Evolutionary conservation across 768 basidiomycete genomes (phyloP), one percentile per base, ranked within the genome.

Genomic region (Tulasnella sp.): DNA sequence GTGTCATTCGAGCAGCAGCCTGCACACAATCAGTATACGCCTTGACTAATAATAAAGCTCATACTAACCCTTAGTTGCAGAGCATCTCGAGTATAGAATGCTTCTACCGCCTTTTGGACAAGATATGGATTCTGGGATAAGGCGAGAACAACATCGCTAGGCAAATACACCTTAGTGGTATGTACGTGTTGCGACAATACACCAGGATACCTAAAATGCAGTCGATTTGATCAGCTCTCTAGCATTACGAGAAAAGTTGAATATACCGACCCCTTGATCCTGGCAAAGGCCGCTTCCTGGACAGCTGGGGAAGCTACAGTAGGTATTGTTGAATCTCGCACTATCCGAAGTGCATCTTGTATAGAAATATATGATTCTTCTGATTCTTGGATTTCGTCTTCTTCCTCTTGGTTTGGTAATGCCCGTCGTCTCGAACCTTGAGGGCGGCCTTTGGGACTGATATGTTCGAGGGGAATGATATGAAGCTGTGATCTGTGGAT

Each of bases 21-120:
- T 93, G 57, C 4, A 9, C 16, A 20, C n/a, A n/a, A n/a, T n/a
- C n/a, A n/a, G n/a, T n/a, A n/a, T n/a, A n/a, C n/a, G n/a, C n/a
- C n/a, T n/a, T n/a, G n/a, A n/a, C n/a, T n/a, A n/a, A n/a, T n/a
- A n/a, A n/a, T n/a, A n/a, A n/a, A n/a, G n/a, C n/a, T n/a, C n/a
- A n/a, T n/a, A n/a, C 80, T 65, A 65, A 93, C 88, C 33, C 91
- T 79, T 48, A 96, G 69, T 63, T 92, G 90, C 12, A 82, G 70
- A 1, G 86, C 84, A 69, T 98, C 95, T 47, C 95, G 75, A 3
- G 91, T 95, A 64, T 99, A 99, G 64, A 99, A 99, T 3, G 84
- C 75, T 65, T 92, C 91, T 3, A 85, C 75, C 0, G 92, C 85
- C 59, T 80, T 83, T 59, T 96, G 90, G 13, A 92, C 70, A 12